Percentiles rank a stretch among this genome's conserved stretches.
phyloP scores from a whole-genome alignment of 352 stramenopile genomes.

The Vaucheria bursata region DNA sequence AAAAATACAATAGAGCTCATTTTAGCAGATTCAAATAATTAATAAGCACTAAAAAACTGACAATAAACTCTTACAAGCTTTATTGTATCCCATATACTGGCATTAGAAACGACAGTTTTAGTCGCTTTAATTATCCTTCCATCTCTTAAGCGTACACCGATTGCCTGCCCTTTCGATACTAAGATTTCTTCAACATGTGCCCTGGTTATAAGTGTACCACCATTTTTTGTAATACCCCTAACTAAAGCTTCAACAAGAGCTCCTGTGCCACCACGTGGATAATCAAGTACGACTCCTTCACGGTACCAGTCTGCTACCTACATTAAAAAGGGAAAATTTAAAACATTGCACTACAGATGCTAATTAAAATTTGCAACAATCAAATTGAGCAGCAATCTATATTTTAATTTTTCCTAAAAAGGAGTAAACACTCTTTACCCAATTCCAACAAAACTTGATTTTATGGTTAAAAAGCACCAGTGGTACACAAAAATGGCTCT shows the following conservation, averaged over 20 bases:
- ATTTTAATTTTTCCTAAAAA: no score
- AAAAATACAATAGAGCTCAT: no score
- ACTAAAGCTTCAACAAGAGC: conserved; percentile 59
- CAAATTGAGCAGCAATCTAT: no score
- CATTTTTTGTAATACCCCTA: conserved; percentile 31
- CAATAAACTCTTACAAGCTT: conserved; percentile 17
- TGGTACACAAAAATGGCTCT: no score
- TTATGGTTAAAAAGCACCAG: no score
- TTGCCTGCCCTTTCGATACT: conserved; percentile 52
- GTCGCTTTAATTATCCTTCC: conserved; percentile 48
- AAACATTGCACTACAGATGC: no score
- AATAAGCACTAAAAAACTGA: no score
- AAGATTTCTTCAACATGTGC: conserved; percentile 44
- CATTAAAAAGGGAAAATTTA: background rate
- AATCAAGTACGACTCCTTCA: conserved; percentile 58
- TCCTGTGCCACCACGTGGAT: conserved; percentile 57
- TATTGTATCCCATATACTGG: conserved; percentile 40
- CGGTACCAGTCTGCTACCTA: conserved; percentile 60
- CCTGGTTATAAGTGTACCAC: conserved; percentile 22
- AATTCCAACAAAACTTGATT: no score
- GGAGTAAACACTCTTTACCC: no score
- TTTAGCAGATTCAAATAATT: no score
- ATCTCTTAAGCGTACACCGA: conserved; percentile 53
- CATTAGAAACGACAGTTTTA: conserved; percentile 36
- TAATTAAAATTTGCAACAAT: no score